These are phyloP conservation scores for Lophium mytilinum DNA, from an alignment of 495 filamentous ascomycete genomes.

Conservation along the genomic window DNA sequence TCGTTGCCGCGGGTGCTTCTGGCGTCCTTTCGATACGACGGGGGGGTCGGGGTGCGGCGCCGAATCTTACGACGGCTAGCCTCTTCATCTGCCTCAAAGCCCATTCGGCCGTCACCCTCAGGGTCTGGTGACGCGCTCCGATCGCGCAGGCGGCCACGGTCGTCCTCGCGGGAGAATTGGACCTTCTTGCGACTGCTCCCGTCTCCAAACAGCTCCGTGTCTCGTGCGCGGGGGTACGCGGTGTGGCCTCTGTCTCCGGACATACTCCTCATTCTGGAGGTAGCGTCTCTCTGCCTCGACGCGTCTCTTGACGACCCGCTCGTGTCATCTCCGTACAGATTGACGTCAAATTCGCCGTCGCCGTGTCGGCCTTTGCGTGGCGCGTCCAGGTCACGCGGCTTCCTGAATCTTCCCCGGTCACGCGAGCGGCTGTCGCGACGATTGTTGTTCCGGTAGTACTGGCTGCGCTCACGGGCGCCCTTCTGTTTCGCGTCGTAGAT, in stretches of 20 bases:
- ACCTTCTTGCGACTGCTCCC: not conserved
- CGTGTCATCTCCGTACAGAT: too few relatives aligned
- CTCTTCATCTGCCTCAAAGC: constrained; percentile 37
- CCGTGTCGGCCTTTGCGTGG: not conserved
- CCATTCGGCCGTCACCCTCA: constrained; percentile 51
- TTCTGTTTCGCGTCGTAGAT: constrained; percentile 68
- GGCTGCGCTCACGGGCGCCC: constrained; percentile 68
- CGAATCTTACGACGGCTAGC: constrained; percentile 5
- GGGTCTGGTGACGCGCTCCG: constrained; percentile 65
- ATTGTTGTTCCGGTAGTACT: constrained; percentile 86
- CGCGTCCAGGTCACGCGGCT: too few relatives aligned
- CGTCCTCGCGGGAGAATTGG: not conserved
- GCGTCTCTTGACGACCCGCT: too few relatives aligned
- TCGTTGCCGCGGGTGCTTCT: constrained; percentile 1
- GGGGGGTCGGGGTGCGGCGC: constrained; percentile 12
- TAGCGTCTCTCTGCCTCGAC: too few relatives aligned
- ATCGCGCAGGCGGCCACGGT: constrained; percentile 45
- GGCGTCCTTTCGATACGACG: not conserved
- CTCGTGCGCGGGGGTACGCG: too few relatives aligned
- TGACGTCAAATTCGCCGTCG: constrained; percentile 43
- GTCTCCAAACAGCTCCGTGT: not conserved
- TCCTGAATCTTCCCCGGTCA: too few relatives aligned
- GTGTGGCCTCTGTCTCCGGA: too few relatives aligned
- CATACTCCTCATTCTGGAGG: too few relatives aligned
- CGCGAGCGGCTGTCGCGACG: constrained; percentile 54